Conservation (phyloP, 805 yeast species). For the Lipomyces lipofer region DNA sequence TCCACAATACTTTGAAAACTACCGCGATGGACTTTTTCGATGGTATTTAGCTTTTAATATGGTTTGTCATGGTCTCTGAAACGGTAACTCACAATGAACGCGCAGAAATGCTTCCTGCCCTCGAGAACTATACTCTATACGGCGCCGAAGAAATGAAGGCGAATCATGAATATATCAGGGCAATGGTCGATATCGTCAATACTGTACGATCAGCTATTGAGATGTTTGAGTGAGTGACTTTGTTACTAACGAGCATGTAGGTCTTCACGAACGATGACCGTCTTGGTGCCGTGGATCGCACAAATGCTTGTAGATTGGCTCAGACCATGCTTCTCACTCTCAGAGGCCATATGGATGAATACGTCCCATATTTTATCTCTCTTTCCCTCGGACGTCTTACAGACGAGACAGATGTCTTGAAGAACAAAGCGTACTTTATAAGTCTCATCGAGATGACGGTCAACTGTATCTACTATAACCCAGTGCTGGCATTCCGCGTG, state of each 20-base stretch:
- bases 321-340: slow-evolving; percentile 64
- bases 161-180: slow-evolving; percentile 50
- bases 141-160: slow-evolving; percentile 53
- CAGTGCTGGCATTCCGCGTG: slow-evolving; percentile 52
- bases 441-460: slow-evolving; percentile 62
- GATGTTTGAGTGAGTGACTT: too few species aligned
- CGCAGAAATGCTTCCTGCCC: slow-evolving; percentile 68
- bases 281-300: slow-evolving; percentile 58
- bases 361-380: slow-evolving; percentile 49
- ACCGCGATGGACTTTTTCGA: slow-evolving; percentile 65
- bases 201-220: too few species aligned
- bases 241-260: too few species aligned
- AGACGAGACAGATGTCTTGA: slow-evolving; percentile 38
- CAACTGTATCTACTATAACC: slow-evolving; percentile 62
- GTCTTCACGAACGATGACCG: slow-evolving; percentile 42
- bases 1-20: slow-evolving; percentile 45
- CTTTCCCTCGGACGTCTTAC: slow-evolving; percentile 46
- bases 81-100: too few species aligned
- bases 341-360: slow-evolving; percentile 49
- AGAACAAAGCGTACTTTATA: slow-evolving; percentile 47
- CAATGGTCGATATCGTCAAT: slow-evolving; percentile 52
- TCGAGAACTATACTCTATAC: slow-evolving; percentile 71
- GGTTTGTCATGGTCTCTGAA: neutral
- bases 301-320: slow-evolving; percentile 60
- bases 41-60: neutral